Base-by-base conservation (phyloP, 331 rosid genomes). In the Malus hybrid region DNA sequence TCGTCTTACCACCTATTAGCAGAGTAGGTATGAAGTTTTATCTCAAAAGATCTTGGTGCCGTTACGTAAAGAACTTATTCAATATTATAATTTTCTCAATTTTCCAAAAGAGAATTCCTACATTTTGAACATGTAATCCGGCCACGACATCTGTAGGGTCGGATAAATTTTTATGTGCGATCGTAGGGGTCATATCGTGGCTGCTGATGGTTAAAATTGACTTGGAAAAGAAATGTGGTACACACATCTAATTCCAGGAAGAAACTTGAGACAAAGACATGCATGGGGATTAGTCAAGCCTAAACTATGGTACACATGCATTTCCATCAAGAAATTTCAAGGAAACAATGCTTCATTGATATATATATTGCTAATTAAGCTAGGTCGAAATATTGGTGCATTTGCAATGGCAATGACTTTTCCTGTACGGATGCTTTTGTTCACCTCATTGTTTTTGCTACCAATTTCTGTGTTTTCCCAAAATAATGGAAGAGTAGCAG, bases 381-480 rank as follows among this genome's bases (percentile, higher is more conserved):
- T n/a, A 56, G 1, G 22, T 7, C n/a, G 5, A 10, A 9, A 56
- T 3, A 56, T 56, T n/a, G 12, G 10, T 9, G 20, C n/a, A 19
- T 9, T 19, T 55, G 61, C 61, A 55, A 19, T 55, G 61, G 61
- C 24, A 55, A 84, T 86, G 90, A 78, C 85, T 79, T 65, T 30
- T 34, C 3, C 70, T 71, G 18, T 75, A 22, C 63, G 66, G 57
- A 8, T 46, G 3, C 58, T 70, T 65, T 62, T 80, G 53, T 55
- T 84, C 2, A 22, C 64, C 50, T 42, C n/a, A 15, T 29, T 78
- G 28, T 42, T 79, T 67, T 69, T 83, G 32, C 76, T 73, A n/a
- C 85, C 80, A 10, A 2, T 72, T 60, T 56, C 16, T 66, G 75
- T 75, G 68, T 14, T 52, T 56, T 70, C 89, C 22, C 89, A 89